Base-by-base conservation (phyloP, 768 basidiomycete genomes). In the Kondoa malvinella region DNA sequence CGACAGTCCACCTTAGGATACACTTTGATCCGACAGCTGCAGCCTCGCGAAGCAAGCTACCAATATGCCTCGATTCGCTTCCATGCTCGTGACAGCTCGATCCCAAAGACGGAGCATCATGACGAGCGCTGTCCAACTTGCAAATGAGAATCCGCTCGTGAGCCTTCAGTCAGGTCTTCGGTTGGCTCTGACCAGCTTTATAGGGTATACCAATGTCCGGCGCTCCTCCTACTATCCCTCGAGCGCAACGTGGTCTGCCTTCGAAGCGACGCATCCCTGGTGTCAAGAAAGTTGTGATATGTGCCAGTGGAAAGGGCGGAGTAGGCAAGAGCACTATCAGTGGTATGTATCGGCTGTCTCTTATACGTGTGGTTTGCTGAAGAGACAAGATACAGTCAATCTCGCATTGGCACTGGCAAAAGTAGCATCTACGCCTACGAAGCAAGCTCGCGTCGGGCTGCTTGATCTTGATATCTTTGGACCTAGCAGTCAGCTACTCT, bases 401-500 rank as follows among this genome's bases (percentile, higher is more conserved):
- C 81, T 92, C 25, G 90, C 88, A 2, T 86, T 86, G 68, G 83
- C 84, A 8, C 83, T 88, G 21, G 85, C 84, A 3, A 77, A 81
- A 76, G 77, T 26, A 1, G 56, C 79, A 78, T 50, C 75, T 78
- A 64, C 73, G 76, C 2, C 68, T 63, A 67, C 40, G 21, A 50
- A 21, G 40, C 40, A 80, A 16, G 80, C 85, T 16, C 83, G 86
- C 33, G 84, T 97, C 1, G 94, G 94, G 0, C 78, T 97, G 25
- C 81, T 99, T 0, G 94, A 99, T 77, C 82, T 99, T 8, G 94
- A 99, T 76, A 85, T 99, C 58, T 96, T 95, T 73, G 94, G 94
- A 0, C 94, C 94, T 0, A 69, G 68, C 56, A 25, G 30, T 59
- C 4, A 25, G 21, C 30, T 31, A 14, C 4, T 29, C 32, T 34